Evolutionary conservation across 768 basidiomycete genomes (phyloP).

Genomic region (Termitomyces sp.): DNA sequence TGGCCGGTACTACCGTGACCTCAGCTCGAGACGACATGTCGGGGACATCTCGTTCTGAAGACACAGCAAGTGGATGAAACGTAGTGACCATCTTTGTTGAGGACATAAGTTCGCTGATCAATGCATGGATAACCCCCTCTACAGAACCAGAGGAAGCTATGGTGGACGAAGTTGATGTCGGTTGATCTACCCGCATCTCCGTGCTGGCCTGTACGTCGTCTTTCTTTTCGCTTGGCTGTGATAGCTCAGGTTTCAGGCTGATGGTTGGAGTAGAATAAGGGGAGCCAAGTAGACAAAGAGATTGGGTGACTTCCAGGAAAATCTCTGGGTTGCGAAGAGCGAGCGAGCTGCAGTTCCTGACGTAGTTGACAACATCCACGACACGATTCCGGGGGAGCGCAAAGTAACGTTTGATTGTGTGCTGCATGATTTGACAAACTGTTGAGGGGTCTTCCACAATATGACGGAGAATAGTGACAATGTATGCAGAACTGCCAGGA

Average conservation of each 20-base stretch:
- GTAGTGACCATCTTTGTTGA: conserved; percentile 45
- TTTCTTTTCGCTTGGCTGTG: conserved; percentile 18
- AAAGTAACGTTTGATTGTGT: conserved; percentile 80
- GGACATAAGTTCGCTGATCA: conserved; percentile 66
- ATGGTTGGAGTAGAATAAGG: conserved; percentile 60
- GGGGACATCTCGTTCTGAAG: not conserved
- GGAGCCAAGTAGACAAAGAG: conserved; percentile 65
- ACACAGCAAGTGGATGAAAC: conserved; percentile 10
- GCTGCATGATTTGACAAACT: conserved; percentile 69
- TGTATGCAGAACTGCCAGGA: conserved; percentile 71
- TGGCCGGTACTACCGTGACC: not conserved
- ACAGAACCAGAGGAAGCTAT: conserved; percentile 35
- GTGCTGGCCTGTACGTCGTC: conserved; percentile 18
- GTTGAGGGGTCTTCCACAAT: conserved; percentile 71
- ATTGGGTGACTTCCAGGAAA: conserved; percentile 71
- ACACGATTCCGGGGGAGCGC: conserved; percentile 59
- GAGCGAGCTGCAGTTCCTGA: conserved; percentile 70
- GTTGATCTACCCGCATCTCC: conserved; percentile 59
- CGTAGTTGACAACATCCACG: conserved; percentile 66
- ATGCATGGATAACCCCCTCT: conserved; percentile 61
- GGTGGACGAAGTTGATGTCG: conserved; percentile 12
- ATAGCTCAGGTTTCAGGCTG: conserved; percentile 40
- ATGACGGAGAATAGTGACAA: conserved; percentile 88
- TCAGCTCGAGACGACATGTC: not conserved
- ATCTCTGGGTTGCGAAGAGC: conserved; percentile 74